Base-by-base conservation (phyloP, 2,329 filamentous ascomycete species). In the Sphaceloma murrayae region DNA sequence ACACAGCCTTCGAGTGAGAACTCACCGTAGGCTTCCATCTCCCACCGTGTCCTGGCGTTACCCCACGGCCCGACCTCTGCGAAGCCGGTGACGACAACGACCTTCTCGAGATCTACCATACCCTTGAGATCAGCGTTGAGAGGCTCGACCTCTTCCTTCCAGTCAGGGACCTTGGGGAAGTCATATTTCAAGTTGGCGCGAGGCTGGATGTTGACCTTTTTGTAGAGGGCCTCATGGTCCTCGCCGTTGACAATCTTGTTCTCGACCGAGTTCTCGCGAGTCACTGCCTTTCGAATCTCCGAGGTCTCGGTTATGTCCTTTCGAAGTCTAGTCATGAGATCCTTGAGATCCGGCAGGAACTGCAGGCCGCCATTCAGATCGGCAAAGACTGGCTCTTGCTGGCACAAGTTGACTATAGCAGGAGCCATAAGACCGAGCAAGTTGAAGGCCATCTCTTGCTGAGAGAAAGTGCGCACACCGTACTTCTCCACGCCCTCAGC, bases 381-480 rank as follows among this genome's bases (percentile, higher is more conserved):
- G 51, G 91, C 91, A 66, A 91, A 96, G 48, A 98, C 87, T 8
- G 91, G 93, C 68, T 96, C 86, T 33, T 77, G 73, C 69, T 98
- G 91, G 73, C 91, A 98, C 32, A 98, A 77, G 61, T 98, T 87
- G 54, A 94, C 88, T 56, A 98, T 85, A 19, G 81, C 76, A 27
- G 91, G 88, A 1, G 88, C 84, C 91, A 98, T 94, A 43, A 98
- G 77, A 54, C 91, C 89, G 33, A 98, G 77, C 53, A 98, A 68
- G 67, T 98, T 98, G 74, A 98, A 98, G 11, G 91, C 91, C 91
- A 98, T 98, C 67, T 98, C 91, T 63, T 94, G 87, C 68, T 96
- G 91, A 7, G 89, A 96, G 73, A 98, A 98, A 3, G 91, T 98
- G 56, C 91, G 87, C 18, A 96, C 91, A 57, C 91, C 91, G 53